Evolutionary conservation across 2,329 filamentous ascomycete genomes (phyloP).

Genomic region (Xylariaceae sp.): DNA sequence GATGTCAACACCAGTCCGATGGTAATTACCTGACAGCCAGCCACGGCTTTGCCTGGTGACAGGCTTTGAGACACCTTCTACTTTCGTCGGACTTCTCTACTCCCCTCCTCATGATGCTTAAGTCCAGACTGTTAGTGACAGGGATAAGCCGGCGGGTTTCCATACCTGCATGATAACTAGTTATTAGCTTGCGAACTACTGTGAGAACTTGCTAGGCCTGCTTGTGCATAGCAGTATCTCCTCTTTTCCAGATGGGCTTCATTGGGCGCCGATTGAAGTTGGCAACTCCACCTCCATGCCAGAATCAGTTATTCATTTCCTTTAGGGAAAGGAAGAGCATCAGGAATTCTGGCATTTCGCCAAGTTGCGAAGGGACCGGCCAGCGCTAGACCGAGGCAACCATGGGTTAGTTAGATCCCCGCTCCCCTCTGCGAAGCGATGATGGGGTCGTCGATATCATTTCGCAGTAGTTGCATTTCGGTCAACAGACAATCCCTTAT

Average conservation of each 20-base stretch:
- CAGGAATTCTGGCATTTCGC: too few relatives aligned
- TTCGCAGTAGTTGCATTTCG: not conserved
- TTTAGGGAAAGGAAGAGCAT: not conserved
- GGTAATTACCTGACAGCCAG: not conserved
- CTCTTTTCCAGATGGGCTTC: not conserved
- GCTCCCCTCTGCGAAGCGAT: not conserved
- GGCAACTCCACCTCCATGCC: not conserved
- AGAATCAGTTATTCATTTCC: not conserved
- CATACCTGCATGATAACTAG: too few relatives aligned
- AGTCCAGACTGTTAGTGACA: too few relatives aligned
- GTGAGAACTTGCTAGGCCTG: too few relatives aligned
- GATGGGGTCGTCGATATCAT: not conserved
- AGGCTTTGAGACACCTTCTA: not conserved
- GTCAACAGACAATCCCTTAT: not conserved
- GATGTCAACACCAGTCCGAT: not conserved
- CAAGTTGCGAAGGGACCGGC: not conserved
- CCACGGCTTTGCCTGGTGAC: too few relatives aligned
- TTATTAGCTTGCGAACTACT: too few relatives aligned
- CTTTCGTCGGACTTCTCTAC: too few relatives aligned
- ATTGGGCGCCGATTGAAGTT: not conserved
- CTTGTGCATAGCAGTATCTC: not conserved
- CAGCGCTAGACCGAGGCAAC: not conserved
- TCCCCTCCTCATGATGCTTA: too few relatives aligned
- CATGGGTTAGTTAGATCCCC: too few relatives aligned
- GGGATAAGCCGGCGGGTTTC: too few relatives aligned